phyloP scores from a whole-genome alignment of 768 basidiomycete species.

The Porphyrellus cyaneotinctus region DNA sequence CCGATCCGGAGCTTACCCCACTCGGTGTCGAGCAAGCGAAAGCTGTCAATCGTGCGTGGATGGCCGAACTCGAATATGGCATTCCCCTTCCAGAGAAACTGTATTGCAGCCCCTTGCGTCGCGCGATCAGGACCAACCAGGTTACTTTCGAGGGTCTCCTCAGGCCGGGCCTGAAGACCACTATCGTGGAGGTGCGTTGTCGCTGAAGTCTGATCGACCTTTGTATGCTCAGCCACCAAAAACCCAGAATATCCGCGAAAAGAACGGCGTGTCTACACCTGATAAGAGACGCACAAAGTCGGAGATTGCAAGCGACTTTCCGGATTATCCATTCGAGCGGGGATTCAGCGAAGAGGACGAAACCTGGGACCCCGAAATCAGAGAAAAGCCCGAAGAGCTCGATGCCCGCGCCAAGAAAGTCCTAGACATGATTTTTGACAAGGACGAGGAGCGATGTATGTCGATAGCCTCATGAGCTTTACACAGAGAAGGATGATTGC shows the following conservation, averaged over 20 bases:
- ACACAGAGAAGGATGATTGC: not conserved
- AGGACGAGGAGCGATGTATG: constrained; percentile 46
- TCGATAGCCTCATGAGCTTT: not conserved
- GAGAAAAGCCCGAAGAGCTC: constrained; percentile 50
- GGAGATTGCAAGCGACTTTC: constrained; percentile 45
- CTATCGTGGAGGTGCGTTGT: constrained; percentile 52
- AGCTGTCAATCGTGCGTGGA: constrained; percentile 44
- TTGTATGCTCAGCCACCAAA: not conserved
- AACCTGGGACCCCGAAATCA: constrained; percentile 50
- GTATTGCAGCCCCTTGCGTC: constrained; percentile 60
- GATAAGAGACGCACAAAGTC: constrained; percentile 54
- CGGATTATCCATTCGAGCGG: constrained; percentile 50
- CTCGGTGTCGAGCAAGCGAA: constrained; percentile 55
- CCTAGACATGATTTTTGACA: constrained; percentile 52
- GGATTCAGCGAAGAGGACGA: constrained; percentile 61
- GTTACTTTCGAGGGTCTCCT: constrained; percentile 49
- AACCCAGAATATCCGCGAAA: constrained; percentile 60
- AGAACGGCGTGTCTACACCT: constrained; percentile 65
- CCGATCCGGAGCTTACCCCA: constrained; percentile 62
- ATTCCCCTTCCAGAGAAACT: constrained; percentile 53
- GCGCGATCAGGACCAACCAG: constrained; percentile 55
- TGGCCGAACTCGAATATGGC: constrained; percentile 34
- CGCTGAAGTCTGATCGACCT: not conserved
- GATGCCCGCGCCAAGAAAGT: constrained; percentile 46
- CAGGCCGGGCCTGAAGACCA: constrained; percentile 28